Base-by-base conservation (phyloP, 768 basidiomycete species). In the Russula vinacea region DNA sequence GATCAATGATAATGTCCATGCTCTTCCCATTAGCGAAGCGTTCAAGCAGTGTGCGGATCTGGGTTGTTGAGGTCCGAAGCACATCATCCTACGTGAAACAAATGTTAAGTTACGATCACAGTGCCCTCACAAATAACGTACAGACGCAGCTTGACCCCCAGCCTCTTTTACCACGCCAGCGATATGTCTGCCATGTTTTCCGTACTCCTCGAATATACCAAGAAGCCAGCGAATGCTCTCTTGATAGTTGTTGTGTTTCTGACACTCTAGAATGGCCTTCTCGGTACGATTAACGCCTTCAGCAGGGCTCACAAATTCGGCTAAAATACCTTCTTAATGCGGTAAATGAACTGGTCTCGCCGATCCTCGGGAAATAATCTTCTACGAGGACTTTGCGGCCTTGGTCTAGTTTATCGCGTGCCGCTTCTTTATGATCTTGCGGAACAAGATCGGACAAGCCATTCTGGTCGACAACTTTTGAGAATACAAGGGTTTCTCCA, bases 241-340 rank as follows among this genome's bases (percentile, higher is more conserved):
- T 69, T 94, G 91, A 75, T 97, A 98, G 72, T 96, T 89, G 58
- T 87, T 81, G 75, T 96, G 94, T 71, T 88, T 87, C 76, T 97
- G 94, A 73, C 92, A 94, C 71, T 98, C 95, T 62, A 95, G 81
- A 58, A 97, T 84, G 42, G 89, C 88, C 85, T 87, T 60, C 2
- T 19, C 24, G 4, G 1, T 13, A 1, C 2, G 2, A 5, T 64
- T 2, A 49, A 22, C 22, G 9, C 5, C n/a, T 42, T 0, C 4
- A 37, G 14, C 19, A 9, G 5, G 6, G 6, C 3, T 14, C 29
- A 16, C 32, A 40, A 26, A 32, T 13, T 35, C 10, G n/a, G 37
- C 10, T 7, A 35, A 44, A 62, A 35, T 26, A 88, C 90, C 85
- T 97, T 98, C 81, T 98, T 98, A 7, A 85, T 81, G 14, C 96